phyloP scores from a whole-genome alignment of 306 rosid genomes.

The Fagus sylvatica region DNA sequence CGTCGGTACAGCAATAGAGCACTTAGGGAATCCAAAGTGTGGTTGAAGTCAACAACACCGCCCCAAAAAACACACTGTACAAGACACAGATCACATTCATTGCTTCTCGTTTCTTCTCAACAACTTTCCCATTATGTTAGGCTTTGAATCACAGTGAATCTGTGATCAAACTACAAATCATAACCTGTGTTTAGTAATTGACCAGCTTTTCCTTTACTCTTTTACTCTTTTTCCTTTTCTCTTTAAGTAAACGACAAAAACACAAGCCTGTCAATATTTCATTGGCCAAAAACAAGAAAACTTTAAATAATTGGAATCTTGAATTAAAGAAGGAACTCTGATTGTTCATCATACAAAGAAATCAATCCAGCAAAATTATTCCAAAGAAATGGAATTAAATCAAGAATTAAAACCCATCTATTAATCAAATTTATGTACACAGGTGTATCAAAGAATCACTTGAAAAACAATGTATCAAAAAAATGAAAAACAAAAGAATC shows the following conservation, averaged over 20 bases:
- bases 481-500: not conserved
- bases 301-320: not conserved
- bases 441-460: slow-evolving; percentile 45
- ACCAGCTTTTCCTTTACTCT: not conserved
- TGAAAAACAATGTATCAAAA: slow-evolving; percentile 35
- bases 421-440: slow-evolving; percentile 53
- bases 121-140: slow-evolving; percentile 1
- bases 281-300: not conserved
- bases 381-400: slow-evolving; percentile 40
- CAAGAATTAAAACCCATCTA: slow-evolving; percentile 31
- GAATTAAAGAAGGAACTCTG: slow-evolving; percentile 25
- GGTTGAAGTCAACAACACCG: too few relatives aligned
- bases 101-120: not conserved
- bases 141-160: slow-evolving; percentile 25
- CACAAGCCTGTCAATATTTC: not conserved
- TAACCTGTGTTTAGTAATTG: slow-evolving; percentile 17
- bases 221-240: not conserved
- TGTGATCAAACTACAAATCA: slow-evolving; percentile 32
- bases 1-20: too few relatives aligned
- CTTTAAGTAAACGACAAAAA: not conserved
- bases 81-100: not conserved
- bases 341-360: slow-evolving; percentile 25
- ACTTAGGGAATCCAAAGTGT: too few relatives aligned
- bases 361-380: slow-evolving; percentile 54
- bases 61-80: too few relatives aligned